Percentiles rank a stretch among this genome's conserved stretches.
phyloP scores from a whole-genome alignment of 306 rosid species.

The Cucurbita pepo region DNA sequence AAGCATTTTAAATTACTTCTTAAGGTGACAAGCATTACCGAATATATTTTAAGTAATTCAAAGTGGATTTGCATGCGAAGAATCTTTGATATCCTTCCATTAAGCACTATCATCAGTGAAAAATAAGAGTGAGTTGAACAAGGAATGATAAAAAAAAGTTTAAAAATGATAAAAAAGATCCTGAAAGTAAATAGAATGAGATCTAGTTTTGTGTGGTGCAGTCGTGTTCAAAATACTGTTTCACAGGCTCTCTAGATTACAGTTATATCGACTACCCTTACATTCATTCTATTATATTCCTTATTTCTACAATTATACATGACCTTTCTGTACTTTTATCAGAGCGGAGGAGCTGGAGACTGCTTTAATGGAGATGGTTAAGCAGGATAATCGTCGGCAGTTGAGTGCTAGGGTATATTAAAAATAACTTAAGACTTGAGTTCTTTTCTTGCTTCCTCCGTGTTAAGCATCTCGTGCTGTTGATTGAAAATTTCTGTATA shows the following conservation, averaged over 20 bases:
- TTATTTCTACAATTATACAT: neutral
- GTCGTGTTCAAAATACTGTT: neutral
- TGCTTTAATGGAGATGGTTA: conserved; percentile 95
- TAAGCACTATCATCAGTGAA: neutral
- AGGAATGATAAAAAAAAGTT: neutral
- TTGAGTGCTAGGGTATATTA: conserved; percentile 78
- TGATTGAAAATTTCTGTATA: neutral
- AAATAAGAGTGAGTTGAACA: neutral
- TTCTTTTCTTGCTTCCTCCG: neutral
- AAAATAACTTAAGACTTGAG: neutral
- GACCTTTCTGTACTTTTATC: conserved; percentile 1
- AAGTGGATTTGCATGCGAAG: neutral
- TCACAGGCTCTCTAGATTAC: neutral
- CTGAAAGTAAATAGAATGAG: neutral
- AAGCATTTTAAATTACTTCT: neutral
- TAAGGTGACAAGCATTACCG: neutral
- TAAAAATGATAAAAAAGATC: neutral
- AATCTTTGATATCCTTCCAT: neutral
- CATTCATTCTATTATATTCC: neutral
- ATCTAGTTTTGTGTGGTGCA: neutral
- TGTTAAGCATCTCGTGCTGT: neutral
- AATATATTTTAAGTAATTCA: no score
- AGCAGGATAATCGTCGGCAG: conserved; percentile 87
- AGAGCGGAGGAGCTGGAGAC: conserved; percentile 99
- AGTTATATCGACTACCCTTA: neutral